Conservation (phyloP, 2,329 filamentous ascomycete species). For the Parascedosporium putredinis region DNA sequence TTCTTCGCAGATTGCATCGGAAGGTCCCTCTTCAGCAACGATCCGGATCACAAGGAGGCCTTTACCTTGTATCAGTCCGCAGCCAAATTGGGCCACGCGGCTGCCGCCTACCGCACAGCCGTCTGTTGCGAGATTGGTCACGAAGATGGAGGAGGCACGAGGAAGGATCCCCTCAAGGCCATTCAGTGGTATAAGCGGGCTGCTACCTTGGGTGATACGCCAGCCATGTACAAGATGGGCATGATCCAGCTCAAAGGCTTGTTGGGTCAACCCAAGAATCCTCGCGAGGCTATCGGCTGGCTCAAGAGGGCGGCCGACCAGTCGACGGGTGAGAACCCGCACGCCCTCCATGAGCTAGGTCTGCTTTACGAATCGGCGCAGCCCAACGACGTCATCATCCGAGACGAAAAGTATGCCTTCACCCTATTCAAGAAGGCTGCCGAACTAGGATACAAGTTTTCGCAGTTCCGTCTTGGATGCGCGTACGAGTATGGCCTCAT, state of each 20-base stretch:
- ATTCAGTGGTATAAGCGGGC: constrained; percentile 98
- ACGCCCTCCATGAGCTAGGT: constrained; percentile 83
- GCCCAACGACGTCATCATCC: constrained; percentile 61
- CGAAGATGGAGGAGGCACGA: constrained; percentile 87
- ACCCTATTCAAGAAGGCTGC: constrained; percentile 76
- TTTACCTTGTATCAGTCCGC: constrained; percentile 90
- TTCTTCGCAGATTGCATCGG: constrained; percentile 85
- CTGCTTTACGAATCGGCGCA: constrained; percentile 54
- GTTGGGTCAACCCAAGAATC: constrained; percentile 74
- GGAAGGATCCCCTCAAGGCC: constrained; percentile 82
- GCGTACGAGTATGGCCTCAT: constrained; percentile 84
- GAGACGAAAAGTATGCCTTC: constrained; percentile 74
- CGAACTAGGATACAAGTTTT: constrained; percentile 87
- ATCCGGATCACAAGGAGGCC: constrained; percentile 81
- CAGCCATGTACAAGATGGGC: constrained; percentile 97
- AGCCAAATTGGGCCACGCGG: constrained; percentile 77
- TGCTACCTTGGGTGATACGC: constrained; percentile 77
- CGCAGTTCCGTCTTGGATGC: constrained; percentile 79
- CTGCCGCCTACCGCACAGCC: constrained; percentile 84
- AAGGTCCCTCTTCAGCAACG: constrained; percentile 65
- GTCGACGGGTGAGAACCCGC: constrained; percentile 82
- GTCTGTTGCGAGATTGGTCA: constrained; percentile 96
- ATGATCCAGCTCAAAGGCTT: constrained; percentile 92
- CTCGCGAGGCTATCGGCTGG: constrained; percentile 81
- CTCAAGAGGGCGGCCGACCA: constrained; percentile 84